Evolutionary conservation across 192 early-diverging fungal species (phyloP).

Genomic region (Tieghemiomyces parasiticus): DNA sequence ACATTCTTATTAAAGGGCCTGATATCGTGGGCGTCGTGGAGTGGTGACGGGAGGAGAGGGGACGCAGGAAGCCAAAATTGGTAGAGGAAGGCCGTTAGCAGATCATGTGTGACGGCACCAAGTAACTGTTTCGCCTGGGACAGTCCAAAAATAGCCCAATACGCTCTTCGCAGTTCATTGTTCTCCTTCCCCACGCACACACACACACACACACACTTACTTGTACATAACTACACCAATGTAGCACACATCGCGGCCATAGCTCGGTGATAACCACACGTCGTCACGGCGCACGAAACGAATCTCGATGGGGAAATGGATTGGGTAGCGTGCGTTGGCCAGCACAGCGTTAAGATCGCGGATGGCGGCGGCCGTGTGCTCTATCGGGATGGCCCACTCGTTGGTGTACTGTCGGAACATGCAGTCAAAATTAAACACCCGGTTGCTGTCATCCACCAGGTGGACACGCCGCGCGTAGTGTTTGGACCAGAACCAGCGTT

Average conservation of each 20-base stretch:
- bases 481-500: constrained; percentile 35
- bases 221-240: constrained; percentile 67
- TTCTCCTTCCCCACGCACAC: too few species aligned
- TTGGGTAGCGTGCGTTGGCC: constrained; percentile 18
- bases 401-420: constrained; percentile 52
- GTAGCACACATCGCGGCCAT: constrained; percentile 45
- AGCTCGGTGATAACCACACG: constrained; percentile 57
- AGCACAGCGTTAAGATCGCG: constrained; percentile 35
- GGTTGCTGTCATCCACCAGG: constrained; percentile 43
- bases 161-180: too few species aligned
- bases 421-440: constrained; percentile 54
- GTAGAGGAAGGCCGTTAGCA: background rate
- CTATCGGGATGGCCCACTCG: constrained; percentile 62
- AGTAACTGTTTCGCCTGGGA: background rate
- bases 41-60: background rate
- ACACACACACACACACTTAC: constrained; percentile 24
- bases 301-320: constrained; percentile 61
- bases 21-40: constrained; percentile 9
- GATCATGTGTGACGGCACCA: background rate
- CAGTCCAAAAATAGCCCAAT: too few species aligned
- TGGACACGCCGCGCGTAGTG: constrained; percentile 29
- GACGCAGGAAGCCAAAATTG: background rate
- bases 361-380: constrained; percentile 36
- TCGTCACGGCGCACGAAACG: constrained; percentile 48
- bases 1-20: constrained; percentile 52